Evolutionary conservation across 805 yeast species (phyloP), one percentile per base, ranked within the genome.

Genomic region (Kregervanrija pseudodelftensis): DNA sequence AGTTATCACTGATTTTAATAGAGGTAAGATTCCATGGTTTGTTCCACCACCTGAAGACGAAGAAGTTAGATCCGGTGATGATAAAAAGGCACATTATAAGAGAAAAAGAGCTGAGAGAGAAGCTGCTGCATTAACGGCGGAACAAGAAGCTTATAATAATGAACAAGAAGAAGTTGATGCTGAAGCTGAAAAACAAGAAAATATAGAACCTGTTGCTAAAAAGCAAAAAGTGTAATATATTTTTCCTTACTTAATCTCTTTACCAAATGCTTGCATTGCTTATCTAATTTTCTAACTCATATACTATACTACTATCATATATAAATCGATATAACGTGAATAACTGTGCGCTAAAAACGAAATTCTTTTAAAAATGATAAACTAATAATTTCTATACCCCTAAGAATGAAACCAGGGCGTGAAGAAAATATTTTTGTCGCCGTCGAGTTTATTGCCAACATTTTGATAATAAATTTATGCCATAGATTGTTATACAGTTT

Each of bases 11-110:
- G 99, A 91, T 64, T 91, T 91, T 73, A 91, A 89, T 67, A 78
- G 99, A 66, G 99, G 99, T 49, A 87, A 88, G 59, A 91, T 91
- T 44, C 99, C 99, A 17, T 91, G 99, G 99, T 91, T 91, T 63
- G 87, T 87, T 31, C 80, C 93, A 28, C 99, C 99, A 30, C 97
- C 98, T 36, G 77, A 81, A 53, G 85, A 79, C 50, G 74, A 68
- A 22, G 81, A 75, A 43, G 76, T 64, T 17, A 72, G 76, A 62
- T 70, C 71, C 30, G 85, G 80, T 37, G 17, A 33, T 11, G 82
- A 74, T 56, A 74, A 73, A 59, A 74, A 73, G 61, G 77, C 77
- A 2, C 67, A 66, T 39, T 67, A 69, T 52, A 77, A 74, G 64
- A 68, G 79, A 56, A 73, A 72, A 65, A 67, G 80, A 52, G 74